Evolutionary conservation across 1,139 yeast species (phyloP), one percentile per base, ranked within the genome.

Genomic region (Blastobotrys indianensis): DNA sequence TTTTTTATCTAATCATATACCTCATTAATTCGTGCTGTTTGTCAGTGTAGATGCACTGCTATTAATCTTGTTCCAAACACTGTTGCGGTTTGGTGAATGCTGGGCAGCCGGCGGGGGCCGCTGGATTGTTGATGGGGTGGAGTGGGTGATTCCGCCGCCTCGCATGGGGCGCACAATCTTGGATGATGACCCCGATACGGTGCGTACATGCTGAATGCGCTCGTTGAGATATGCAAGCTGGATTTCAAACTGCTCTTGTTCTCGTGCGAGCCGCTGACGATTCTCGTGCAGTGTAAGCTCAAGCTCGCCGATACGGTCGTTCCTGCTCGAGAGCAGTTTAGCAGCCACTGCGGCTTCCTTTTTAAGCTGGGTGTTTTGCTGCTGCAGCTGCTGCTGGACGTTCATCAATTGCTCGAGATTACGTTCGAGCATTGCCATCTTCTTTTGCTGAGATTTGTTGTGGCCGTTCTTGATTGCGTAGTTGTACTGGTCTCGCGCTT

Each of bases 111-210:
- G 25, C 25, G 25, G 25, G 7, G 25, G 25, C 25, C 25, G 25
- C 25, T 20, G 25, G 25, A 20, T 20, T n/a, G n/a, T n/a, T n/a
- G n/a, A n/a, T n/a, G n/a, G 25, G 25, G 7, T 4, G 25, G 25
- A 20, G 33, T 13, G 4, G 31, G 33, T 11, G 9, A 10, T 36
- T 12, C 44, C 43, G 9, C 50, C 50, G 1, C 85, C 85, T 43
- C 84, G 68, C 49, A 82, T 60, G 1, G 92, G 90, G 61, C 80
- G 81, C 36, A 83, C 79, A 17, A 82, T 82, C 49, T 80, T 55
- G 20, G 43, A 39, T 43, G 41, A 11, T 5, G 17, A n/a, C 8
- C 16, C 9, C 12, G n/a, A 8, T 20, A 23, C n/a, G 16, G 30
- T 9, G n/a, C 15, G 32, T 12, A 13, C n/a, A 11, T 17, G 25